Conservation (phyloP, 192 early-diverging fungal species). For the Linnemannia schmuckeri region DNA sequence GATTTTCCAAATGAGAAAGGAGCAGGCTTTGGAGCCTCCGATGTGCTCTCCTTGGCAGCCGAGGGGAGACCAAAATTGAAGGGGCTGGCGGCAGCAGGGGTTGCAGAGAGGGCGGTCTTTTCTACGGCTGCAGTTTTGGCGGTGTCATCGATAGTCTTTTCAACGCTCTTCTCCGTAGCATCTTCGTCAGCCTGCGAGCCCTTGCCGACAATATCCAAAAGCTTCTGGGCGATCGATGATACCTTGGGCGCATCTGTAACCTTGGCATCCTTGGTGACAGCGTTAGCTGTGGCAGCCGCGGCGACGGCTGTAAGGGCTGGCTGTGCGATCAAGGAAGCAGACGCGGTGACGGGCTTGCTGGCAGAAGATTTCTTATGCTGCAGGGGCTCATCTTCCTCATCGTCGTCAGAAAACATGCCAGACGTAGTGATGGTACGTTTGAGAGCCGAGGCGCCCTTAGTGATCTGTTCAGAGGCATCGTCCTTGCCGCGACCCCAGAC, state of each 20-base stretch:
- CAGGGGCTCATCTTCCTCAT: not conserved
- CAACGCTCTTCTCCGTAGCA: not conserved
- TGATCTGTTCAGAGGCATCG: not conserved
- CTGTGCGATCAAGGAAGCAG: not conserved
- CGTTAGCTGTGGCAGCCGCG: not conserved
- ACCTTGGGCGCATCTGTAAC: not conserved
- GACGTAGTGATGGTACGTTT: not conserved
- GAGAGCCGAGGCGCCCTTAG: not conserved
- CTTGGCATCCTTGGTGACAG: not conserved
- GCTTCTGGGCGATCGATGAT: constrained; percentile 15
- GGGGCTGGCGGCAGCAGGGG: not conserved
- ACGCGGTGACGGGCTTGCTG: not conserved
- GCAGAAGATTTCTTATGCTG: not conserved
- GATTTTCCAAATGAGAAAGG: not conserved
- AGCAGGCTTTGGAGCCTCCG: not conserved
- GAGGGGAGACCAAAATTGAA: not conserved
- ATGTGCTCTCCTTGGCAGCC: not conserved
- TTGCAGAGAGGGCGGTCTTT: not conserved
- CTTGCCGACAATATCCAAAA: constrained; percentile 19
- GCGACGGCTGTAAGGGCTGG: not conserved
- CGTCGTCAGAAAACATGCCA: not conserved
- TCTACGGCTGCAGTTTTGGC: not conserved
- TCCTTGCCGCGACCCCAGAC: constrained; percentile 8
- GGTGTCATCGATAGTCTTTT: not conserved
- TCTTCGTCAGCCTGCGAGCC: not conserved